Evolutionary conservation across 495 filamentous ascomycete species (phyloP), one percentile per base, ranked within the genome.

Genomic region (Tuber calosporum): DNA sequence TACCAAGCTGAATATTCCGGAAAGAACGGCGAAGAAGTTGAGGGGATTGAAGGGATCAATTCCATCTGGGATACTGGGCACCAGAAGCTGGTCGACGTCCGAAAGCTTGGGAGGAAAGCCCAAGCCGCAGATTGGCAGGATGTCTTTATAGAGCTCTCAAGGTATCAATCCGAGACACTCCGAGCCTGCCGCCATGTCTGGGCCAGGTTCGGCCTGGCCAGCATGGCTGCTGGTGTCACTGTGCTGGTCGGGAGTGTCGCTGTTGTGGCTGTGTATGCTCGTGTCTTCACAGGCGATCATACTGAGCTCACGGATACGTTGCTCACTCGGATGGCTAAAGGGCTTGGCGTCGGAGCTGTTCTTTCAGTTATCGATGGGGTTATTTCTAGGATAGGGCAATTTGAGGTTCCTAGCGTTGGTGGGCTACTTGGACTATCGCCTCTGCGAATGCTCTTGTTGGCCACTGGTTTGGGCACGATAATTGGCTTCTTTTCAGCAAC

Each of bases 121-220:
- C 70, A n/a, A 39, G 41, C 40, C 20, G 72, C 34, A 4, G 79
- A 79, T 53, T 82, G 80, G 80, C 66, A 81, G 53, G 73, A 83
- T 5, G 83, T 84, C 38, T 92, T 89, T 79, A 77, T 85, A 4
- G 86, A 88, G 1, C 94, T 91, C 78, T 86, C 87, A 22, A 85
- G 85, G 2, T 97, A 96, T 78, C 92, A 97, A 80, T 83, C 85
- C 53, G 89, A 92, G 79, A 96, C 90, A 20, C 84, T 99, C 40
- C 86, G 88, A 43, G 85, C 92, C n/a, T 98, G 90, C 84, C 92
- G 92, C 78, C 85, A 85, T 36, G 85, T 97, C 37, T 99, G 95
- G 95, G 93, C 96, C 17, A 86, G 90, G 38, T 99, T 98, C 79
- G 91, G 98, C 81, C 84, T 96, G 48, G 85, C 87, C 1, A 92